phyloP scores from a whole-genome alignment of 2,329 filamentous ascomycete species.

The Beauveria brongniartii region DNA sequence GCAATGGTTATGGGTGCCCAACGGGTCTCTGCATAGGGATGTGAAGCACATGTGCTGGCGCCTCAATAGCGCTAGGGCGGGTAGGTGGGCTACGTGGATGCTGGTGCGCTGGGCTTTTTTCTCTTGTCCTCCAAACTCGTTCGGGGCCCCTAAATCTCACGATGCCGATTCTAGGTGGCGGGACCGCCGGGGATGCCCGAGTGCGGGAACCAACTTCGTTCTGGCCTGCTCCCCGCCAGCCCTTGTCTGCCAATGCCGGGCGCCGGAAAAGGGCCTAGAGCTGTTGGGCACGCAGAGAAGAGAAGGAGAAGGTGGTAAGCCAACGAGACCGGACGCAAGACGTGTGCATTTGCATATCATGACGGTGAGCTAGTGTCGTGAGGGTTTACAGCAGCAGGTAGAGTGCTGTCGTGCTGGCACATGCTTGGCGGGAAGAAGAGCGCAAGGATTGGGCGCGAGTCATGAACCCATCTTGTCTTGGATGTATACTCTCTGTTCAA shows the following conservation, averaged over 20 bases:
- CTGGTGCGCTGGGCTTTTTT: not conserved
- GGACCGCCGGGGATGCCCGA: conserved; percentile 3
- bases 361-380: not conserved
- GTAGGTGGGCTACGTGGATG: not conserved
- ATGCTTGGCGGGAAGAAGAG: not conserved
- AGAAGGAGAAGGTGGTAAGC: not conserved
- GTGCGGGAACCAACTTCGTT: conserved; percentile 4
- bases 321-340: conserved; percentile 7
- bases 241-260: not conserved
- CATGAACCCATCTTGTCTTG: not conserved
- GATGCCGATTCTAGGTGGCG: conserved; percentile 10
- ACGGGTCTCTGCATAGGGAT: not conserved
- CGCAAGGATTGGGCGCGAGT: not conserved
- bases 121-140: not conserved
- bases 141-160: conserved; percentile 10
- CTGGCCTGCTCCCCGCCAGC: not conserved
- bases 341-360: conserved; percentile 4
- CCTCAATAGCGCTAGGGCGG: not conserved
- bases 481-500: not conserved
- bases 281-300: not conserved
- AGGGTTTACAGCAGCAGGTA: not conserved
- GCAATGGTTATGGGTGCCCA: not conserved
- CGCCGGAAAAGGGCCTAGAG: not conserved
- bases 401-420: not conserved
- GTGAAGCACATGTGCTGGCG: not conserved